Conservation (phyloP, 2,329 filamentous ascomycete species). For the Hypoxylon sp. region DNA sequence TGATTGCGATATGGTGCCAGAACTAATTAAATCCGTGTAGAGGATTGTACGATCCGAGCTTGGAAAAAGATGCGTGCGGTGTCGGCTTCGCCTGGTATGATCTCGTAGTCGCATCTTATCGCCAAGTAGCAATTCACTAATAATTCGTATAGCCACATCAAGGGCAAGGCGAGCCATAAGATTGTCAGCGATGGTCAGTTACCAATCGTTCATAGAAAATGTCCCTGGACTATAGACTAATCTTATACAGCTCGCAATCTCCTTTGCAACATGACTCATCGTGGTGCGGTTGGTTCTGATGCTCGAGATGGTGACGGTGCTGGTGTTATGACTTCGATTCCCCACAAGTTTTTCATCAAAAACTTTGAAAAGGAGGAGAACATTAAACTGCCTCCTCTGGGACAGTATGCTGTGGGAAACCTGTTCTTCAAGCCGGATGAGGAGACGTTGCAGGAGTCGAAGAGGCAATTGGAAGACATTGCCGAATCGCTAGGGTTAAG, state of each 20-base stretch:
- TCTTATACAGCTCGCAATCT: constrained; percentile 81
- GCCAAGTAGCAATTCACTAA: constrained; percentile 29
- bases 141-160: constrained; percentile 81
- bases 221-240: constrained; percentile 52
- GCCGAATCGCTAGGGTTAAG: constrained; percentile 89
- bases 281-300: constrained; percentile 97
- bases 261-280: constrained; percentile 99
- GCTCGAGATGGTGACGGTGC: constrained; percentile 98
- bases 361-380: constrained; percentile 95
- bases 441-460: constrained; percentile 90
- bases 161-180: constrained; percentile 97
- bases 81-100: constrained; percentile 95
- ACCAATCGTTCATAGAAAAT: background rate
- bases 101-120: constrained; percentile 1
- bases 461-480: constrained; percentile 93
- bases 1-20: background rate
- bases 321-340: constrained; percentile 99
- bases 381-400: constrained; percentile 86
- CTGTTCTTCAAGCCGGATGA: constrained; percentile 98
- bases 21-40: constrained; percentile 54
- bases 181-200: constrained; percentile 95
- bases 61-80: constrained; percentile 99
- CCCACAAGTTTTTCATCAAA: constrained; percentile 98
- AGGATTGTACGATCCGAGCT: constrained; percentile 94
- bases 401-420: constrained; percentile 97